Conservation (phyloP, 257 asterid genomes). For the Misopates orontium region DNA sequence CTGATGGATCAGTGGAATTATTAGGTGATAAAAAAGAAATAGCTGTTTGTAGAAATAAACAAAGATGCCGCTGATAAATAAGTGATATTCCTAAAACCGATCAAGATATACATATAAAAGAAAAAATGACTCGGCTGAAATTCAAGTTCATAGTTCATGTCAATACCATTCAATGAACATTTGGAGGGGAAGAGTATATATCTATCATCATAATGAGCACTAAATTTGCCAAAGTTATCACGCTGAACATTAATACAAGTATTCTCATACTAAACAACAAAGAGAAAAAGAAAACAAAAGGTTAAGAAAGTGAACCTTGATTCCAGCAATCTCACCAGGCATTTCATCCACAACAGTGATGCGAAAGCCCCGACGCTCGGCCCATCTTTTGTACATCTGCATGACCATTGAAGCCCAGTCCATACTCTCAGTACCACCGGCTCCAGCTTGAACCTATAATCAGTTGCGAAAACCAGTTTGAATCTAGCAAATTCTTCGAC, state of each 20-base stretch:
- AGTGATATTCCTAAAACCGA: background rate
- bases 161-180: constrained; percentile 4
- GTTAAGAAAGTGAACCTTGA: constrained; percentile 62
- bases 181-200: background rate
- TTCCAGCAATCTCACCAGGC: constrained; percentile 96
- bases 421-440: constrained; percentile 99
- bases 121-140: no score
- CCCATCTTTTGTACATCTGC: constrained; percentile 97
- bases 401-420: constrained; percentile 98
- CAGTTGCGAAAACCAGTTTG: constrained; percentile 13
- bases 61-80: background rate
- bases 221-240: background rate
- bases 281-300: constrained; percentile 3
- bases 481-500: background rate
- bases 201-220: background rate
- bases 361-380: constrained; percentile 70
- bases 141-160: background rate
- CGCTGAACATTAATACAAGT: background rate
- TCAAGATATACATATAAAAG: no score
- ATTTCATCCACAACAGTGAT: constrained; percentile 87
- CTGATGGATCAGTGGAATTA: constrained; percentile 39
- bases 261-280: background rate
- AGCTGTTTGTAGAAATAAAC: background rate
- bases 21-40: background rate
- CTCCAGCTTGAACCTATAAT: constrained; percentile 94